A percentile compares a stretch with the other conserved stretches of the same genome.
Conservation (phyloP, 129 eudicot species). For the Solidago caesia region DNA sequence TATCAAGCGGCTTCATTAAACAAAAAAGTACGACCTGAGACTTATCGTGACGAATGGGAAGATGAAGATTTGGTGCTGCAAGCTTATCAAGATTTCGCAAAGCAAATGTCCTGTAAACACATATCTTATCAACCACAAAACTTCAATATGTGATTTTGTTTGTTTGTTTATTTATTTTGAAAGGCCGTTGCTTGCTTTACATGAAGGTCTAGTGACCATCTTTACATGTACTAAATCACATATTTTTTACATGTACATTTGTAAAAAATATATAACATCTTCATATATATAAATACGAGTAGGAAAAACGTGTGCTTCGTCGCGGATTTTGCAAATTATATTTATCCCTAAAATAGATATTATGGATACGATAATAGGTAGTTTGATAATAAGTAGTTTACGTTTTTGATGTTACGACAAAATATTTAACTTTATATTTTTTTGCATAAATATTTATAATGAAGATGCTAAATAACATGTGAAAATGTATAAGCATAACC, state of each 20-base stretch:
- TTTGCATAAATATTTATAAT: too few relatives aligned
- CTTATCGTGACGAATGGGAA: slow-evolving; percentile 85
- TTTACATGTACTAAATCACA: not conserved
- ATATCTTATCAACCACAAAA: slow-evolving; percentile 1
- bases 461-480: too few relatives aligned
- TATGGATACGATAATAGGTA: too few relatives aligned
- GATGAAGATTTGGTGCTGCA: slow-evolving; percentile 56
- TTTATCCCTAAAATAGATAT: too few relatives aligned
- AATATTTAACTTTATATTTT: too few relatives aligned
- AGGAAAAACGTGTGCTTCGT: too few relatives aligned
- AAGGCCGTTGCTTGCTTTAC: not conserved
- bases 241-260: not conserved
- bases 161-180: not conserved
- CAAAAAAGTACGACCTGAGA: slow-evolving; percentile 49
- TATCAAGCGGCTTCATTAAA: slow-evolving; percentile 41
- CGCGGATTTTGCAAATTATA: too few relatives aligned
- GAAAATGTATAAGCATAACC: too few relatives aligned
- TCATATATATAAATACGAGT: too few relatives aligned
- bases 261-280: too few relatives aligned
- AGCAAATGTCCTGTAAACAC: not conserved
- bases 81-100: slow-evolving; percentile 62
- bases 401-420: too few relatives aligned
- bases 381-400: too few relatives aligned
- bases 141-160: not conserved
- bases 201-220: not conserved